Base-by-base conservation (phyloP, 2,329 filamentous ascomycete genomes). In the Diaporthe amygdali region DNA sequence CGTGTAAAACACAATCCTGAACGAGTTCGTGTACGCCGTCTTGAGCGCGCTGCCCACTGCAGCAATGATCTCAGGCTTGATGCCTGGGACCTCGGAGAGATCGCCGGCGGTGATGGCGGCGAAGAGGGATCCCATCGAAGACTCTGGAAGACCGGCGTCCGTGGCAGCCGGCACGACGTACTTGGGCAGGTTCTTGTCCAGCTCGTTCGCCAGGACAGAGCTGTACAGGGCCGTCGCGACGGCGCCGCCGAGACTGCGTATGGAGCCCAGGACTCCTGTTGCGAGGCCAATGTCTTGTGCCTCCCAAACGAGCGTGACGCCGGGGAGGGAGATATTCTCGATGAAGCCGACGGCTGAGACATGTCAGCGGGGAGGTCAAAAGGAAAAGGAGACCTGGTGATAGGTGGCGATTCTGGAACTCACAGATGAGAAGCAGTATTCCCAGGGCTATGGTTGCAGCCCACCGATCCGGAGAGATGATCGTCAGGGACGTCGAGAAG, bases 241-340 rank as follows among this genome's bases (percentile, higher is more conserved):
- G 41, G 81, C 79, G 34, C 80, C 81, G n/a, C 82, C 81, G 3
- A 82, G 79, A 5, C 82, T 82, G 37, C 85, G 82, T 69, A 86
- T 84, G 25, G 81, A 84, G 14, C 84, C 84, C 37, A 86, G 81
- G 27, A 84, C 80, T 22, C 84, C 84, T 7, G 74, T 83, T 68
- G 76, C 84, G 20, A 86, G 79, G 20, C 84, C 84, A 54, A 86
- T 85, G 72, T 86, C 84, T 72, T 84, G 81, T 6, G 84, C 78
- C 70, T 84, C 84, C 76, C 81, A 84, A 51, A 87, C 80, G 12
- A 85, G 79, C 2, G 83, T 82, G 32, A 86, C 82, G 9, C 82
- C 82, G 0, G 83, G 81, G 63, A 84, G 78, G n/a, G 79, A 76
- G 64, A 83, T 77, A 74, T 81, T 83, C 71, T 83, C 82, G 67